phyloP scores from a whole-genome alignment of 2,329 filamentous ascomycete genomes.

The Colletotrichum musicola region DNA sequence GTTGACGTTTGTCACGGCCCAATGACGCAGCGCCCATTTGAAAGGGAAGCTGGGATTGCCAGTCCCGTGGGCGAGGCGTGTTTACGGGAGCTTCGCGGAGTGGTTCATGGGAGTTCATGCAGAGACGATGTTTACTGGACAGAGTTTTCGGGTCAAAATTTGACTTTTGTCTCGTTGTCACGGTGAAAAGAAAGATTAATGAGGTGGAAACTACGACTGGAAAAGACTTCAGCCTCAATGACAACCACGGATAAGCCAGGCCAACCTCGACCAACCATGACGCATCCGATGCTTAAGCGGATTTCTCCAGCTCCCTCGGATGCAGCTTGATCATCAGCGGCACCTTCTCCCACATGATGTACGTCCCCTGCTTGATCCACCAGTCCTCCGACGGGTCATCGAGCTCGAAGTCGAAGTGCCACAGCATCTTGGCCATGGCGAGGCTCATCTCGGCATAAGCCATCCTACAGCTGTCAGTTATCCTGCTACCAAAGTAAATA shows the following conservation, averaged over 20 bases:
- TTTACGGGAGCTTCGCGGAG: background rate
- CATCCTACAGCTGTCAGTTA: conserved; percentile 43
- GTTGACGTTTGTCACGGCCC: background rate
- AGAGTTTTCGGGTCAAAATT: background rate
- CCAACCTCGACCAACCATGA: background rate
- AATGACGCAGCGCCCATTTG: background rate
- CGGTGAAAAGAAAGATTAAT: background rate
- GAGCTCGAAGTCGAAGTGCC: conserved; percentile 59
- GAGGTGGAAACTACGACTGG: background rate
- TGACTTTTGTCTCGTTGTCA: background rate
- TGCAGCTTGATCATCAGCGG: conserved; percentile 21
- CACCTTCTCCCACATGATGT: conserved; percentile 24
- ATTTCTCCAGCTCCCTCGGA: background rate
- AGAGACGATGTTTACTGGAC: background rate
- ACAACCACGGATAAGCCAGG: background rate
- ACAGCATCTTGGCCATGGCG: conserved; percentile 58
- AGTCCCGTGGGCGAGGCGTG: background rate
- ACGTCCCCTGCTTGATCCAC: conserved; percentile 43
- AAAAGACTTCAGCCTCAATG: background rate
- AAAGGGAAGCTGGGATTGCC: background rate
- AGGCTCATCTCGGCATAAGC: conserved; percentile 63
- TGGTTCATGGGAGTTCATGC: background rate
- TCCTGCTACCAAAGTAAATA: background rate
- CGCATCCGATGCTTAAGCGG: background rate
- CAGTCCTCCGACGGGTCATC: conserved; percentile 49